Conservation (phyloP, 768 basidiomycete genomes). For the Asterophora parasitica region DNA sequence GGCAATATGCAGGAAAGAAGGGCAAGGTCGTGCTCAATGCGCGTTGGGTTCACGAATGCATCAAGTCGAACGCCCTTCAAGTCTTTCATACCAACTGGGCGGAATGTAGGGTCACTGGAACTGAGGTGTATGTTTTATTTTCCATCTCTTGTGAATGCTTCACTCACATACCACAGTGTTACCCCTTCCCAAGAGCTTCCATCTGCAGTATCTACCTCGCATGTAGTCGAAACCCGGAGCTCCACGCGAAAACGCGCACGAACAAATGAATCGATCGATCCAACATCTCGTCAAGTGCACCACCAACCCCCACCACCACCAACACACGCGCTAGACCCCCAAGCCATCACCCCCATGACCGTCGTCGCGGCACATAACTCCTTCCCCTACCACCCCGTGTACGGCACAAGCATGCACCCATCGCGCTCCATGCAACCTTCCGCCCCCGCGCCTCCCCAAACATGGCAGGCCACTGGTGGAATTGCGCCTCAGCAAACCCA, state of each 20-base stretch:
- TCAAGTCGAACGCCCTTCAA: conserved; percentile 63
- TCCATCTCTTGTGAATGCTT: background rate
- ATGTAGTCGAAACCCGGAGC: conserved; percentile 7
- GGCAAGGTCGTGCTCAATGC: conserved; percentile 71
- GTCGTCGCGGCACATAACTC: conserved; percentile 25
- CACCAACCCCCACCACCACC: conserved; percentile 15
- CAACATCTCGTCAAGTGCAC: conserved; percentile 14
- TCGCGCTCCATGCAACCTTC: conserved; percentile 39
- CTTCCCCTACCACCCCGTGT: conserved; percentile 37
- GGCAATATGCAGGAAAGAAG: conserved; percentile 77
- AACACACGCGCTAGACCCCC: conserved; percentile 18
- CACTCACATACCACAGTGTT: conserved; percentile 7
- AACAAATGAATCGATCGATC: conserved; percentile 5
- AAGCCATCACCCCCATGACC: conserved; percentile 20
- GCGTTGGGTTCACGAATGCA: conserved; percentile 75
- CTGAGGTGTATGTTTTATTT: conserved; percentile 52
- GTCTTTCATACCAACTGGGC: conserved; percentile 77
- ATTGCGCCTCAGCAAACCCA: conserved; percentile 68
- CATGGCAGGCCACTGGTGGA: conserved; percentile 59
- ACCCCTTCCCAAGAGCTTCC: conserved; percentile 17
- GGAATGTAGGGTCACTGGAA: conserved; percentile 74
- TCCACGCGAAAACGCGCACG: conserved; percentile 11
- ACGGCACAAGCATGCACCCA: conserved; percentile 28
- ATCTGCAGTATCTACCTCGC: conserved; percentile 9
- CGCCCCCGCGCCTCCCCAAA: conserved; percentile 45